phyloP scores from a whole-genome alignment of 1,139 yeast species.

The Diutina neorugosa region DNA sequence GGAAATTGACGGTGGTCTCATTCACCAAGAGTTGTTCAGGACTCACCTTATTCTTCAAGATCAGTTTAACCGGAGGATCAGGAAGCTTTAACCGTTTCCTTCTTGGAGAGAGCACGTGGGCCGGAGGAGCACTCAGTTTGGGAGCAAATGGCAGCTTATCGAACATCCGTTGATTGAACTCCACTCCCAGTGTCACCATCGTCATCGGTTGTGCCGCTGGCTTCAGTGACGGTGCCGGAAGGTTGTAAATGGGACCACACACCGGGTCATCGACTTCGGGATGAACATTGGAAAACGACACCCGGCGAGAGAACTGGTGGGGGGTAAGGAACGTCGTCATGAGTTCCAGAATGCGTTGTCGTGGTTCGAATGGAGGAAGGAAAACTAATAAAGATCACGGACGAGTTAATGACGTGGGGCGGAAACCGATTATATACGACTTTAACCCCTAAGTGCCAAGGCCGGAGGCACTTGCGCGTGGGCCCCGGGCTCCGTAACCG shows the following conservation, averaged over 20 bases:
- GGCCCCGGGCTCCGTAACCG: no score
- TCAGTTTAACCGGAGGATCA: conserved; percentile 27
- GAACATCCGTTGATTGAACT: conserved; percentile 1
- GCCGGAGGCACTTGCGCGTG: no score
- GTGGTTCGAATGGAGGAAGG: no score
- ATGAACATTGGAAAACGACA: conserved; percentile 31
- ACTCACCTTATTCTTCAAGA: conserved; percentile 27
- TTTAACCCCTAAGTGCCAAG: no score
- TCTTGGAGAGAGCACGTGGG: neutral
- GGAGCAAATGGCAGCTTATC: neutral
- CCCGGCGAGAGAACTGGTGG: conserved; percentile 19
- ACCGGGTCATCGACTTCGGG: conserved; percentile 14
- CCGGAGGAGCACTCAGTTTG: neutral
- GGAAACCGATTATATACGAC: no score
- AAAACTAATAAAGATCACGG: no score
- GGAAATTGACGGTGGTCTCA: conserved; percentile 7
- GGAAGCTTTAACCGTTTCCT: conserved; percentile 12
- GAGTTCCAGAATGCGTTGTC: no score
- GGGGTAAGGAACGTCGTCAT: neutral
- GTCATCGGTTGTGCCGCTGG: neutral
- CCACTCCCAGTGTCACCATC: neutral
- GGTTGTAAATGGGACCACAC: neutral
- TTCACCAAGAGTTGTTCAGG: conserved; percentile 19
- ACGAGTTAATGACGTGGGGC: no score
- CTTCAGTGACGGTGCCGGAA: neutral